Evolutionary conservation across 2,329 filamentous ascomycete species (phyloP), one percentile per base, ranked within the genome.

Genomic region (Fusarium drepaniforme): DNA sequence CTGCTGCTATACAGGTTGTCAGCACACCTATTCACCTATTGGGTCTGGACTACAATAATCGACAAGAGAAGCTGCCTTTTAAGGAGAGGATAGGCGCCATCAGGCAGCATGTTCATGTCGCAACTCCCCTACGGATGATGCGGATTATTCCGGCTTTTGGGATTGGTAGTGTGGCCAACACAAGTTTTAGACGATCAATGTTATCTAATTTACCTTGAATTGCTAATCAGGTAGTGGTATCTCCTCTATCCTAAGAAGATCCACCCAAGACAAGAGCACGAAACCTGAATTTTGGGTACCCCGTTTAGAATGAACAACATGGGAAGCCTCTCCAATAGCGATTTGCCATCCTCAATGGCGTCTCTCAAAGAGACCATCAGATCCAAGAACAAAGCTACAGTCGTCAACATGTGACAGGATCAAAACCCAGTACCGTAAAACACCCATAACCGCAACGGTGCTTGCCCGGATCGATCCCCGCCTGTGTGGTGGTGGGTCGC

Each of bases 41-140:
- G 13, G 68, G 70, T 8, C 33, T 73, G 28, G 70, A 73, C 13
- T 46, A 71, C n/a, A 62, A 67, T 33, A 68, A 68, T 23, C 38
- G 68, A 4, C 70, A 60, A 37, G 42, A 40, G 21, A 67, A 53
- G 35, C 49, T 68, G 15, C 51, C 64, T 11, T 49, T 71, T 12
- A 38, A 51, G 12, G 68, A 71, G 21, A 65, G 70, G 4, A 5
- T 73, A n/a, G 62, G 33, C 8, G 35, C 23, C 18, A 46, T 73
- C 11, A 68, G 57, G 21, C 30, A 61, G 33, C 56, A 73, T 49
- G 44, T 60, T 7, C 30, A 57, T 9, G 30, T 73, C n/a, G 70
- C 70, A 44, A 70, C 69, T 4, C 65, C 70, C 18, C 40, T 73
- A 37, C 56, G 70, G 25, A 71, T 73, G 70, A 57, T 66, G 16